Evolutionary conservation across 257 asterid species (phyloP).

Genomic region (Catharanthus roseus): DNA sequence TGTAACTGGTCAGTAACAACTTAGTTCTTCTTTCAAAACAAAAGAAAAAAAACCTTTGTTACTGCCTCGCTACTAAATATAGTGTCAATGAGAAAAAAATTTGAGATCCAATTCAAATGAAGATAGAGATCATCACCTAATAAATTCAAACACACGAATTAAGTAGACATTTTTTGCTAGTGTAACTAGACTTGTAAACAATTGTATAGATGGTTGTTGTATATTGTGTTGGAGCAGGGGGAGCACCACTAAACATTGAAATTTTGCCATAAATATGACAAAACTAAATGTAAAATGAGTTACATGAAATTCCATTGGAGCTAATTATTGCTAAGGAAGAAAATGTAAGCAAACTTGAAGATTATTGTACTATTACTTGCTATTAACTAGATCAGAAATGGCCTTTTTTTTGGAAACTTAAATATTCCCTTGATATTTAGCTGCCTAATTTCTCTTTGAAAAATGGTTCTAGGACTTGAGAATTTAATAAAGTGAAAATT

Average conservation of each 20-base stretch:
- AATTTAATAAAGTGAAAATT: constrained; percentile 6
- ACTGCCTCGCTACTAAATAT: no score
- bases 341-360: neutral
- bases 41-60: no score
- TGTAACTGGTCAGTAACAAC: no score
- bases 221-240: constrained; percentile 25
- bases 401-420: neutral
- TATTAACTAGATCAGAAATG: neutral
- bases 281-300: no score
- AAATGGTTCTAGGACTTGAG: neutral
- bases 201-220: neutral
- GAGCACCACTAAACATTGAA: constrained; percentile 16
- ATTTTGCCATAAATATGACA: neutral
- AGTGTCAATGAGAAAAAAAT: no score
- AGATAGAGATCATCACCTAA: no score
- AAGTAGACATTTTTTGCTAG: neutral
- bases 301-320: no score
- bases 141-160: no score
- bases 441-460: constrained; percentile 12
- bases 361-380: neutral
- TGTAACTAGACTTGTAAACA: neutral
- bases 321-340: neutral
- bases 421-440: neutral
- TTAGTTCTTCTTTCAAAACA: no score
- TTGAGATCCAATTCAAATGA: no score